Evolutionary conservation across 192 early-diverging fungal species (phyloP).

Genomic region (Entrophospora sp.): DNA sequence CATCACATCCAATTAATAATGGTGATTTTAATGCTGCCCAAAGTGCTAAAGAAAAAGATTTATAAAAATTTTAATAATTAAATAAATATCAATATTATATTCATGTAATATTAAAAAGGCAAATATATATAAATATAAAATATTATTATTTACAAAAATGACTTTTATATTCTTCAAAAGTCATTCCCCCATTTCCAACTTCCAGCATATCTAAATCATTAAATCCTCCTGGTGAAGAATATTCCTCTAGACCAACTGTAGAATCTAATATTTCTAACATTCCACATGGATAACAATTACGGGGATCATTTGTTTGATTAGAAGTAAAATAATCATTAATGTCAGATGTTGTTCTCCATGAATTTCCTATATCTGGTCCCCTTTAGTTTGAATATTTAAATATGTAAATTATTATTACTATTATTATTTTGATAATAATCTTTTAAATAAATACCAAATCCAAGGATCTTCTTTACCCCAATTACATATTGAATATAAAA

Average conservation of each 20-base stretch:
- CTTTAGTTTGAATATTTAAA: not conserved
- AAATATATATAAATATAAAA: not conserved
- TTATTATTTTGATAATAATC: not conserved
- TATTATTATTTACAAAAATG: not conserved
- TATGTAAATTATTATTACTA: not conserved
- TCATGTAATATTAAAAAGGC: not conserved
- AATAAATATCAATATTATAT: not conserved
- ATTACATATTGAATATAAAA: slow-evolving; percentile 38
- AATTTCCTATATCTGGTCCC: slow-evolving; percentile 30
- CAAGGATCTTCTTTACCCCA: slow-evolving; percentile 41
- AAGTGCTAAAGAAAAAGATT: slow-evolving; percentile 10
- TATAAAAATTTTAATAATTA: not conserved
- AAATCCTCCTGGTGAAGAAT: slow-evolving; percentile 32
- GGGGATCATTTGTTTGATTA: not conserved
- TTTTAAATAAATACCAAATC: slow-evolving; percentile 23
- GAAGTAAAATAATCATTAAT: slow-evolving; percentile 20
- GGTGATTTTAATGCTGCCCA: slow-evolving; percentile 54
- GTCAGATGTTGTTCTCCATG: slow-evolving; percentile 25
- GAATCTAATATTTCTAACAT: not conserved
- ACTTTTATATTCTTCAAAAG: slow-evolving; percentile 20
- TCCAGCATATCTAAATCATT: slow-evolving; percentile 52
- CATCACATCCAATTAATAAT: slow-evolving; percentile 48
- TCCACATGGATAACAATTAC: not conserved
- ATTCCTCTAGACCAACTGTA: slow-evolving; percentile 2
- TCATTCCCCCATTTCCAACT: slow-evolving; percentile 48